Conservation (phyloP, 192 early-diverging fungal genomes). For the Gigaspora rosea region DNA sequence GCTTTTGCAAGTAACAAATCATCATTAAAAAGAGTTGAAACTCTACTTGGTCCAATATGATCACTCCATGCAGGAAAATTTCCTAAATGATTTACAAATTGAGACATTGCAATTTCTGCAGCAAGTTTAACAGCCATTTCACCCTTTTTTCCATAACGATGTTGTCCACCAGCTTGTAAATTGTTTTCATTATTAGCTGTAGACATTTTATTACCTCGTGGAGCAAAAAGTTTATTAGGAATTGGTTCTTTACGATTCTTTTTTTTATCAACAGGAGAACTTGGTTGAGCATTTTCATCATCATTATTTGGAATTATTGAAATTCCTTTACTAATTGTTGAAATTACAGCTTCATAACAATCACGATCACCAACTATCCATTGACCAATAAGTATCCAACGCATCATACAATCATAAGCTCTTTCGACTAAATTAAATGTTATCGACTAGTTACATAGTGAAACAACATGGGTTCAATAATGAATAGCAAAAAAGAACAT, state of each 20-base stretch:
- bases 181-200: slow-evolving; percentile 35
- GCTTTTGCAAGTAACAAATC: slow-evolving; percentile 33
- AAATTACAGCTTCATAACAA: slow-evolving; percentile 65
- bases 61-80: slow-evolving; percentile 70
- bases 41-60: slow-evolving; percentile 56
- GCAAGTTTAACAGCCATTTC: slow-evolving; percentile 62
- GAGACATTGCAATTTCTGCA: slow-evolving; percentile 72
- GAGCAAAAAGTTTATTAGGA: slow-evolving; percentile 43
- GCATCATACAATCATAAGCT: slow-evolving; percentile 75
- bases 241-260: slow-evolving; percentile 34
- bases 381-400: slow-evolving; percentile 72
- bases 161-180: background rate
- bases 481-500: background rate
- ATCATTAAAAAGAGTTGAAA: slow-evolving; percentile 71
- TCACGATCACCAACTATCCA: slow-evolving; percentile 79
- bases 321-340: slow-evolving; percentile 70
- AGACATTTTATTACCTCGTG: slow-evolving; percentile 40
- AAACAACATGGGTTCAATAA: background rate
- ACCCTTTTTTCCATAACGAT: slow-evolving; percentile 30
- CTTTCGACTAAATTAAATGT: slow-evolving; percentile 63
- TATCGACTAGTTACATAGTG: slow-evolving; percentile 34
- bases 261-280: slow-evolving; percentile 42
- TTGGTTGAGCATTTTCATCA: slow-evolving; percentile 47
- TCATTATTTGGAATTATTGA: slow-evolving; percentile 63
- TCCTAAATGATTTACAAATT: slow-evolving; percentile 70